These are phyloP conservation scores for Mrakia frigida DNA, from an alignment of 768 basidiomycete species.

Conservation along the genomic window DNA sequence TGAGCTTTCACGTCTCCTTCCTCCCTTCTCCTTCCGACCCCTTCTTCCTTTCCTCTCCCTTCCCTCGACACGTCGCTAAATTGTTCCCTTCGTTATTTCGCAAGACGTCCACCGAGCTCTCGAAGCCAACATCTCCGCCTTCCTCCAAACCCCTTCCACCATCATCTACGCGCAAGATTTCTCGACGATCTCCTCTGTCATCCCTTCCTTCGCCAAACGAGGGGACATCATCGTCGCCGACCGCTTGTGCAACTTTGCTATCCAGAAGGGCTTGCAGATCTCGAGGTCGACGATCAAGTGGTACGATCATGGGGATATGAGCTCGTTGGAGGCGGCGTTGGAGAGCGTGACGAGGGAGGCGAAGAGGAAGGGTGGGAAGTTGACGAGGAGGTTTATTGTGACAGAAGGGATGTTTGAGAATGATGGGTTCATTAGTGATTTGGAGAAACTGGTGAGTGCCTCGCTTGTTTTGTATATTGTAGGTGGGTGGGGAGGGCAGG, in stretches of 20 bases:
- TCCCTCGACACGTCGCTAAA: background rate
- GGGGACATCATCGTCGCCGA: constrained; percentile 98
- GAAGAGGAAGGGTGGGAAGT: constrained; percentile 69
- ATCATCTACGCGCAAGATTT: constrained; percentile 95
- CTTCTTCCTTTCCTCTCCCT: constrained; percentile 1
- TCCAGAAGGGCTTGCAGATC: constrained; percentile 93
- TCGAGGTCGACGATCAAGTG: constrained; percentile 85
- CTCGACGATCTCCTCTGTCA: constrained; percentile 84
- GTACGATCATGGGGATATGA: constrained; percentile 94
- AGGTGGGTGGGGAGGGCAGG: background rate
- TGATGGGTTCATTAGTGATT: constrained; percentile 84
- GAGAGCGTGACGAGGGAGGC: constrained; percentile 79
- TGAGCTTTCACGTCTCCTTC: constrained; percentile 46
- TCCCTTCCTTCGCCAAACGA: constrained; percentile 95
- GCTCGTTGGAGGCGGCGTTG: constrained; percentile 82
- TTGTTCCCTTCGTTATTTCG: background rate
- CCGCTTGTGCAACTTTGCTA: constrained; percentile 88
- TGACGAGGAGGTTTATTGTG: constrained; percentile 89
- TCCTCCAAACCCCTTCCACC: constrained; percentile 77
- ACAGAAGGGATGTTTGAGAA: constrained; percentile 96
- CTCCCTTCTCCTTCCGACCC: background rate
- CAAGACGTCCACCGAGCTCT: constrained; percentile 85
- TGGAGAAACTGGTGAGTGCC: constrained; percentile 76
- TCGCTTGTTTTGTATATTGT: background rate
- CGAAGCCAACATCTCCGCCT: constrained; percentile 83